These are phyloP conservation scores for Pleurotus giganteus DNA, from an alignment of 768 basidiomycete genomes.

Conservation along the genomic window DNA sequence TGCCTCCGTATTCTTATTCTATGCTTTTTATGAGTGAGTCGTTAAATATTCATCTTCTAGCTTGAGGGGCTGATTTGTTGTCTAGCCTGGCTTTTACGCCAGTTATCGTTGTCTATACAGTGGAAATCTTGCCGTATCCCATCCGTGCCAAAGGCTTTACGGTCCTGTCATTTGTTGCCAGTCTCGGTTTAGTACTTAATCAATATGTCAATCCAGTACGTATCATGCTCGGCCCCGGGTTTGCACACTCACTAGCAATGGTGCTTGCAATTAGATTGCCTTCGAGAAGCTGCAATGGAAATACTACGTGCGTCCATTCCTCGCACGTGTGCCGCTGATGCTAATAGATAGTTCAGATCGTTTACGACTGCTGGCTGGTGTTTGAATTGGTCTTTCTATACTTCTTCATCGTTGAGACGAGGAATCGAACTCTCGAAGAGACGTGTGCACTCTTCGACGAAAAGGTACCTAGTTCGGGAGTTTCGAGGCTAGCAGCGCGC, in stretches of 20 bases:
- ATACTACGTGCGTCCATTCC: conserved; percentile 54
- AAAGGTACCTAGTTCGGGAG: neutral
- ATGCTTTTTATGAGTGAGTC: conserved; percentile 69
- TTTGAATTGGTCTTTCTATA: conserved; percentile 66
- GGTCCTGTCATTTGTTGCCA: conserved; percentile 76
- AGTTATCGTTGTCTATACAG: conserved; percentile 81
- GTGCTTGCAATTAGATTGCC: neutral
- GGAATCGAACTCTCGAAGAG: conserved; percentile 75
- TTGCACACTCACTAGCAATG: neutral
- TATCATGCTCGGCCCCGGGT: neutral
- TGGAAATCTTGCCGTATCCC: conserved; percentile 83
- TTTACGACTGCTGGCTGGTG: conserved; percentile 69
- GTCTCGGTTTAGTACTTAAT: conserved; percentile 82
- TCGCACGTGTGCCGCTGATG: neutral
- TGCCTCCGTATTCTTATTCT: conserved; percentile 83
- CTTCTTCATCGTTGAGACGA: conserved; percentile 71
- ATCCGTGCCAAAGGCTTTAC: conserved; percentile 87
- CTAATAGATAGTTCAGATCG: conserved; percentile 34
- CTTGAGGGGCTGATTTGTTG: neutral
- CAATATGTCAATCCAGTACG: conserved; percentile 71
- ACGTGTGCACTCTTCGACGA: conserved; percentile 75
- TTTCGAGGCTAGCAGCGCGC: neutral
- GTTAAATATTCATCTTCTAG: neutral
- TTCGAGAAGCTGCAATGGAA: conserved; percentile 59
- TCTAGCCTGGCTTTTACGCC: conserved; percentile 75